Evolutionary conservation across 2,329 filamentous ascomycete species (phyloP), one percentile per base, ranked within the genome.

Genomic region (Penicillium psychrosexuale): DNA sequence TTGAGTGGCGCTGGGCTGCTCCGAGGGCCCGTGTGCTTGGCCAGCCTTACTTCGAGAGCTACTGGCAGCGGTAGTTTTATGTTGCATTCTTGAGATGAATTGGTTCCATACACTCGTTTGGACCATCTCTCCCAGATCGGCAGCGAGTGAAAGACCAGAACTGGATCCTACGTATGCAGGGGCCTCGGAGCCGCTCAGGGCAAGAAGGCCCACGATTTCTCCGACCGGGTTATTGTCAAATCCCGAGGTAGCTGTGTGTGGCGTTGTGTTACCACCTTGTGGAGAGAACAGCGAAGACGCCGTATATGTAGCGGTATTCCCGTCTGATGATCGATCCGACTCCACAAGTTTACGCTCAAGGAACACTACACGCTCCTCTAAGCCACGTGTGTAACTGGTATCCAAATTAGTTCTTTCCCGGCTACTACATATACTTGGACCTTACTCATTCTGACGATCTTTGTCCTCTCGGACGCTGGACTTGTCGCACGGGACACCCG

Each of bases 21-120:
- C 61, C 2, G 62, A 55, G 2, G 62, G 56, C 12, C 55, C 55
- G 1, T 54, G 31, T 8, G 34, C 39, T 11, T 44, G 42, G 6
- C 39, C 47, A 13, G 43, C 15, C 19, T 42, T 13, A 5, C 13
- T 50, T 51, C 57, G 48, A 58, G 61, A 27, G 43, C 53, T 39
- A 60, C 54, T 45, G 46, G 57, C 36, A 56, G 58, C 24, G 63
- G 66, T n/a, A 6, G 36, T 59, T 34, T 57, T 58, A 17, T 58
- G 55, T 31, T 65, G 60, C 49, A 66, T 65, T 13, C 62, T 63
- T 1, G 67, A 65, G 15, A 81, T 66, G 2, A 78, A 76, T 57
- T 81, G 80, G 46, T 80, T 80, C 79, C 79, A 81, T 1, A 81
- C 78, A 17, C 78, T 81, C 0, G 78, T 77, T 60, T 81, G 79